These are phyloP conservation scores for Phyllosticta citrichinensis DNA, from an alignment of 2,329 filamentous ascomycete genomes.

Conservation along the genomic window DNA sequence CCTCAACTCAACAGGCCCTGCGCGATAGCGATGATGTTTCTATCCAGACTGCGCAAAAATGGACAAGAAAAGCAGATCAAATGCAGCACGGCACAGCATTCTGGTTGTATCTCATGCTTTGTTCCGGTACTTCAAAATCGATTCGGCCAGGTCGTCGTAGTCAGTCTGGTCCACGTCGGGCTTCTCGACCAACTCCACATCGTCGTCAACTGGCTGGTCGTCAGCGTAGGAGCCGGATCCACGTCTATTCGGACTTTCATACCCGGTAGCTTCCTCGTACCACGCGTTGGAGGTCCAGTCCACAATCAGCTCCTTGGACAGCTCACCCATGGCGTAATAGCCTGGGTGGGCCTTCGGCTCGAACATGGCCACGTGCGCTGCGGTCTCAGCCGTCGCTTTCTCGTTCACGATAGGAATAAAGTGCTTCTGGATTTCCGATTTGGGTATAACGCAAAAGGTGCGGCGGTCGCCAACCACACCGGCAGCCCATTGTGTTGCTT, in stretches of 20 bases:
- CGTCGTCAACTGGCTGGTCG: constrained; percentile 8
- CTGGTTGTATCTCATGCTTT: not conserved
- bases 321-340: constrained; percentile 56
- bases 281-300: constrained; percentile 53
- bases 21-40: not conserved
- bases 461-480: constrained; percentile 58
- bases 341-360: constrained; percentile 61
- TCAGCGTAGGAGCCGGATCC: not conserved
- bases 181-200: constrained; percentile 16
- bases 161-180: constrained; percentile 12
- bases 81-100: not conserved
- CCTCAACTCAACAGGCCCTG: not conserved
- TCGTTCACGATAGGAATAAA: constrained; percentile 56
- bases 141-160: constrained; percentile 10
- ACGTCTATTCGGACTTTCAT: not conserved
- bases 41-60: not conserved
- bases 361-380: constrained; percentile 77
- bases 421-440: constrained; percentile 21
- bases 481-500: constrained; percentile 39
- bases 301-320: constrained; percentile 55
- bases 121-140: not conserved
- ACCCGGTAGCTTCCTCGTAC: constrained; percentile 42
- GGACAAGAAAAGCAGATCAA: not conserved
- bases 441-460: constrained; percentile 71
- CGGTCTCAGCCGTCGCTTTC: constrained; percentile 64